phyloP scores from a whole-genome alignment of 2,329 filamentous ascomycete genomes.

The Cytospora schulzeri region DNA sequence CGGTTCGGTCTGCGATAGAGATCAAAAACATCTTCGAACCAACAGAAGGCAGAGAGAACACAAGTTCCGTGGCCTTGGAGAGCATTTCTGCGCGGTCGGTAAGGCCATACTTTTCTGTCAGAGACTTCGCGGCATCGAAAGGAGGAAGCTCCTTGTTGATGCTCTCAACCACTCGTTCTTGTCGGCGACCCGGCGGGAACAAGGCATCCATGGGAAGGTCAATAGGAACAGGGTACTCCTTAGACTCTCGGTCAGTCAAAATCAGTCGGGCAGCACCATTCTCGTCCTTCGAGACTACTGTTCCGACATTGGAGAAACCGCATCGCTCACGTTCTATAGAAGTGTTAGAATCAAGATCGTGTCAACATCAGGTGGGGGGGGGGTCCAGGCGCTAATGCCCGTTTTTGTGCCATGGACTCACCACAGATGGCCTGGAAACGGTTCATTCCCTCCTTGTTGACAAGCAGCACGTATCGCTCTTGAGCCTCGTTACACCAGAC shows the following conservation, averaged over 20 bases:
- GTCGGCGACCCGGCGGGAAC: slow-evolving; percentile 84
- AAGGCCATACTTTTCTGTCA: slow-evolving; percentile 64
- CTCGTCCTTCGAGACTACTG: slow-evolving; percentile 64
- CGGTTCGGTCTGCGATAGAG: slow-evolving; percentile 90
- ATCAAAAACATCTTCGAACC: slow-evolving; percentile 98
- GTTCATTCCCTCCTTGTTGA: slow-evolving; percentile 80
- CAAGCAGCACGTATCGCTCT: slow-evolving; percentile 90
- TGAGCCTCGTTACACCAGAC: slow-evolving; percentile 99
- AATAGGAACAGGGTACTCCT: slow-evolving; percentile 73
- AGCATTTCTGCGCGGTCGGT: slow-evolving; percentile 22
- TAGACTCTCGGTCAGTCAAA: slow-evolving; percentile 78
- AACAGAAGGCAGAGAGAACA: slow-evolving; percentile 83
- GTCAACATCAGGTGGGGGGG: not conserved
- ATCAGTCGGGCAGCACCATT: slow-evolving; percentile 71
- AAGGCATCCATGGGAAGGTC: slow-evolving; percentile 86
- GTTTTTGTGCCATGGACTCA: slow-evolving; percentile 36
- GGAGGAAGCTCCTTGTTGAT: slow-evolving; percentile 66
- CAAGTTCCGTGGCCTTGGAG: slow-evolving; percentile 72
- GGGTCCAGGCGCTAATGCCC: not conserved
- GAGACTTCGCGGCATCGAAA: slow-evolving; percentile 69
- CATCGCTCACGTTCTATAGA: slow-evolving; percentile 76
- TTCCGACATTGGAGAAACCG: slow-evolving; percentile 88
- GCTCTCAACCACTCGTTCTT: slow-evolving; percentile 73
- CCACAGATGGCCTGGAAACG: slow-evolving; percentile 68
- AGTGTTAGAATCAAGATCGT: slow-evolving; percentile 20